Base-by-base conservation (phyloP, 2,329 filamentous ascomycete genomes). In the Penicillium palitans region DNA sequence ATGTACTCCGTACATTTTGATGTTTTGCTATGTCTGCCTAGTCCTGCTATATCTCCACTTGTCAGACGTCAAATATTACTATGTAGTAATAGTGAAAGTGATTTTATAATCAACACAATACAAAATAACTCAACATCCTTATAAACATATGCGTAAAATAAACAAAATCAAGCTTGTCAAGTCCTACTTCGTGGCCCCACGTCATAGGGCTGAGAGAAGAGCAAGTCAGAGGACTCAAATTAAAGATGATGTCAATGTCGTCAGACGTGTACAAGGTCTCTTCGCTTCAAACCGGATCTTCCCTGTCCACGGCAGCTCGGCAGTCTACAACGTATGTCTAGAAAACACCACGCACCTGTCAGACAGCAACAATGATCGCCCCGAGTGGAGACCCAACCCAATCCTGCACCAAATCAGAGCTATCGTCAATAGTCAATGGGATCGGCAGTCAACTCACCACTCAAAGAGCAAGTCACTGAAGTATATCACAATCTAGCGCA, bases 151-250 rank as follows among this genome's bases (percentile, higher is more conserved):
- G 24, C 5, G 4, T 17, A 35, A 47, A 47, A 19, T 50, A 29
- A 6, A 31, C 5, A 21, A 19, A 35, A 27, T 19, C 47, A 35
- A 35, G n/a, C n/a, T 15, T 47, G n/a, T 17, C 12, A 37, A 25
- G 31, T 13, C 3, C 17, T 10, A 29, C 47, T n/a, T 15, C 12
- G 15, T 33, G 6, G 27, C 27, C 58, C 55, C 58, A 63, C 65
- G 63, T 66, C 62, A 67, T 67, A 67, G 55, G 64, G 65, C 65
- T 67, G 65, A 66, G 17, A n/a, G 29, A 13, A 41, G 31, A n/a
- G 7, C 27, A 47, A 25, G 49, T 54, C 49, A 57, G 46, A 47
- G 53, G 55, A 57, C 42, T 17, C 6, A 31, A 44, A 27, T 53
- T 19, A 27, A 53, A 33, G 4, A 37, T 41, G 49, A 57, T 35